Evolutionary conservation across 164 flowering plant species (phyloP).

Genomic region (Sedum album): DNA sequence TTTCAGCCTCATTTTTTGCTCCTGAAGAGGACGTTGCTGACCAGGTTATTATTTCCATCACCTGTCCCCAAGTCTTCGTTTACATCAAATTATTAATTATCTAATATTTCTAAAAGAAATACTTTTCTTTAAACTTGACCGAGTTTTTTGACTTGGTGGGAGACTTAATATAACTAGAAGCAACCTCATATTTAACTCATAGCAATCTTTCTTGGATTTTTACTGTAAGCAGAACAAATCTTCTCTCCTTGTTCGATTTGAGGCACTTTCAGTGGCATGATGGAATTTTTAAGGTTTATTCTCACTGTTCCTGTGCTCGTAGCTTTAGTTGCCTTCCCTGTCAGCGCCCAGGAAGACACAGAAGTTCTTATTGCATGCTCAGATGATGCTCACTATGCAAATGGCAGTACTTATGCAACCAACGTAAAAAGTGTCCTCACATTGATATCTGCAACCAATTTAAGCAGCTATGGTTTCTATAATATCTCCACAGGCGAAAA

Average conservation of each 20-base stretch:
- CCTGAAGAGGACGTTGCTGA: too few species aligned
- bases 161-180: too few species aligned
- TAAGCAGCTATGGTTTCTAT: slow-evolving; percentile 20
- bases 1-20: too few species aligned
- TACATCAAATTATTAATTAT: too few species aligned
- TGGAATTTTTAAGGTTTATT: background rate
- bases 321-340: background rate
- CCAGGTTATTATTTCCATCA: too few species aligned
- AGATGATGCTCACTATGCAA: background rate
- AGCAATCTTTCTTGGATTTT: too few species aligned
- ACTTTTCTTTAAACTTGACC: too few species aligned
- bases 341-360: background rate
- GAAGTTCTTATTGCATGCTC: background rate
- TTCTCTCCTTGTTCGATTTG: background rate
- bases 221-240: too few species aligned
- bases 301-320: background rate
- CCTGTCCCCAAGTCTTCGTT: too few species aligned
- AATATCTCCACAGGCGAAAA: slow-evolving; percentile 21
- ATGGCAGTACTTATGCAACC: background rate
- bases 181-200: too few species aligned
- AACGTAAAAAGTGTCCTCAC: background rate
- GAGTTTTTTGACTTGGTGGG: too few species aligned
- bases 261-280: background rate
- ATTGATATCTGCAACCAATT: slow-evolving; percentile 8
- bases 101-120: too few species aligned